These are phyloP conservation scores for Cenchrus purpureus DNA, from an alignment of 176 grass and related monocot genomes.

Conservation along the genomic window DNA sequence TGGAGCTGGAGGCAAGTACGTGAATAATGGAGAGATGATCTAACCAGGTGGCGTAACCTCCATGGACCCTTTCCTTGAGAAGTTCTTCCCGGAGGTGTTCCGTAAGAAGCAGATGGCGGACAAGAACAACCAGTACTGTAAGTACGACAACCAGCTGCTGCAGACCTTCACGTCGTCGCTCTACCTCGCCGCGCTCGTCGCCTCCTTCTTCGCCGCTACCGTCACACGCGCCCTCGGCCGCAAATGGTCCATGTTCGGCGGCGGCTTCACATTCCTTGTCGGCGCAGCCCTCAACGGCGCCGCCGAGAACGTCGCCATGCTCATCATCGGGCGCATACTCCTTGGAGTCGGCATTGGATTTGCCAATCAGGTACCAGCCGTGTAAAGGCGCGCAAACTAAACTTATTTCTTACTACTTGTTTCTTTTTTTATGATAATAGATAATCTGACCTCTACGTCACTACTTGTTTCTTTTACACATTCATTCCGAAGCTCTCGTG, in stretches of 20 bases:
- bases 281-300: slow-evolving; percentile 64
- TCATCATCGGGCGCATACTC: slow-evolving; percentile 60
- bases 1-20: too few relatives aligned
- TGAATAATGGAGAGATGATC: too few relatives aligned
- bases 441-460: too few relatives aligned
- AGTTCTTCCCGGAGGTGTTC: slow-evolving; percentile 76
- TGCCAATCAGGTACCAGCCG: slow-evolving; percentile 54
- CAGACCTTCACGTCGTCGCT: slow-evolving; percentile 79
- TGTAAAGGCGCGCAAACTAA: too few relatives aligned
- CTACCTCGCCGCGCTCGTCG: slow-evolving; percentile 63
- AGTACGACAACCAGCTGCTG: slow-evolving; percentile 72
- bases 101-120: slow-evolving; percentile 30
- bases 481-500: too few relatives aligned
- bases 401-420: too few relatives aligned
- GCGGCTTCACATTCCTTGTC: slow-evolving; percentile 58
- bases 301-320: slow-evolving; percentile 61
- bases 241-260: slow-evolving; percentile 77
- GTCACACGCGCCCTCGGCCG: slow-evolving; percentile 55
- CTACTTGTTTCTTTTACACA: too few relatives aligned
- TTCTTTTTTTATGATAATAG: too few relatives aligned
- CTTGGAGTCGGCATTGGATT: slow-evolving; percentile 64
- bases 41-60: slow-evolving; percentile 52
- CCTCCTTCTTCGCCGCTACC: slow-evolving; percentile 69
- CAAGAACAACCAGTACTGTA: slow-evolving; percentile 66
- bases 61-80: slow-evolving; percentile 50